Percentiles rank a stretch among this genome's conserved stretches.
Evolutionary conservation across 805 yeast genomes (phyloP).

Genomic region (Cyberlindnera euphorbiiphila): DNA sequence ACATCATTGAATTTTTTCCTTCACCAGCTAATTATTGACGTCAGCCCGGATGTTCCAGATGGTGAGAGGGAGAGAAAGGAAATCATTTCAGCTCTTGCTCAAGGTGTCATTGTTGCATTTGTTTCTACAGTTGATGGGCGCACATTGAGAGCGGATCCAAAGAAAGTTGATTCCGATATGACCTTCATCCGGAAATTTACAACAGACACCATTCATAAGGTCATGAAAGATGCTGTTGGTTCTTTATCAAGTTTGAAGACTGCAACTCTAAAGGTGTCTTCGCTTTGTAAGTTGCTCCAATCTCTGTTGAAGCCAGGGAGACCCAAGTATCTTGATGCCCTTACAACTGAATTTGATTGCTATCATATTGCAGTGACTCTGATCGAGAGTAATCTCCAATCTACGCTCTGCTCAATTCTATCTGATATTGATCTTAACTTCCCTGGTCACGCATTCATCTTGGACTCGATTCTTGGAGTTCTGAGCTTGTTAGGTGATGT

Average conservation of each 20-base stretch:
- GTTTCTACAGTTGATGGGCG: constrained; percentile 48
- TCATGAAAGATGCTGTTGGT: constrained; percentile 47
- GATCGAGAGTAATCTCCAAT: constrained; percentile 62
- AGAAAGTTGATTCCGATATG: constrained; percentile 63
- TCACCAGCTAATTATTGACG: constrained; percentile 65
- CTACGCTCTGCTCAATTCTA: constrained; percentile 53
- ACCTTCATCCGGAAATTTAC: constrained; percentile 69
- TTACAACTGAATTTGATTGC: constrained; percentile 52
- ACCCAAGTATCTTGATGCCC: constrained; percentile 20
- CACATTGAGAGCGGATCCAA: constrained; percentile 36
- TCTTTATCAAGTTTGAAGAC: constrained; percentile 36
- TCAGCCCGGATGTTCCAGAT: constrained; percentile 31
- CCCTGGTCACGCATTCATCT: constrained; percentile 58
- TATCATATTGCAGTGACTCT: constrained; percentile 61
- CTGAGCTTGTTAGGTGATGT: constrained; percentile 53
- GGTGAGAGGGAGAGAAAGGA: constrained; percentile 47
- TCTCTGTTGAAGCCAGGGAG: constrained; percentile 26
- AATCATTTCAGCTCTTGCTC: constrained; percentile 59
- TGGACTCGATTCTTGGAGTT: constrained; percentile 57
- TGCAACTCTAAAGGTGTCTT: constrained; percentile 52
- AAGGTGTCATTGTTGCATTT: constrained; percentile 57
- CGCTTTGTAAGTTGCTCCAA: constrained; percentile 24
- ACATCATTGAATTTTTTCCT: constrained; percentile 74
- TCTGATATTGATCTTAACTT: constrained; percentile 70
- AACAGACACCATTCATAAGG: constrained; percentile 61